Base-by-base conservation (phyloP, 2,329 filamentous ascomycete genomes). In the Ceratocystis smalleyi region DNA sequence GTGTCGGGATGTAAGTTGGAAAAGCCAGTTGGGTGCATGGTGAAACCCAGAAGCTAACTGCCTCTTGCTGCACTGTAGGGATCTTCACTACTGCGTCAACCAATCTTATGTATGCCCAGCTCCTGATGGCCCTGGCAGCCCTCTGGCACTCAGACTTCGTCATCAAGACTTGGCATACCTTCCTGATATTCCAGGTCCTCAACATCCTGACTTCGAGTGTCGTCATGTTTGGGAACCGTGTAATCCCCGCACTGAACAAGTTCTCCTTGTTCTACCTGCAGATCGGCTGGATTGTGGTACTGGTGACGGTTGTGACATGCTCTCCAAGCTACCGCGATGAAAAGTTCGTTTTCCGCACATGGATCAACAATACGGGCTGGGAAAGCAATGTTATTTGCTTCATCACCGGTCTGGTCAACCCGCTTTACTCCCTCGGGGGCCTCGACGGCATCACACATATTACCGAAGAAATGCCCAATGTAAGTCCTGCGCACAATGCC, bases 361-460 rank as follows among this genome's bases (percentile, higher is more conserved):
- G 77, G 74, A 76, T 79, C 63, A 81, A 81, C 68, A 77, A 79
- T 59, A 81, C 79, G 0, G 78, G 79, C 12, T 81, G 79, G 79
- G 71, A 76, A 43, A 77, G 75, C 64, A 75, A 78, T 63, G 75
- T 73, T 0, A 76, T 81, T 43, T 77, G 74, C 65, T 80, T 81
- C 68, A 78, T 81, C 64, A 77, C 77, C 0, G 78, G 78, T 0
- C 69, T 81, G 2, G 75, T 80, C 1, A 79, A 79, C 65, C 75
- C 77, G 0, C 69, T 77, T 4, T 81, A 77, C 69, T 74, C 74
- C 24, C 72, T 80, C 15, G 76, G 77, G 24, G 77, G 77, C 0
- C 70, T 80, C 1, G 78, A 80, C 67, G 76, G 76, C 0, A 75
- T 77, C 3, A 76, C 76, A 0, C 78, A 81, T 68, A 77, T 81